These are phyloP conservation scores for Lithohypha guttulata DNA, from an alignment of 2,329 filamentous ascomycete species.

Conservation along the genomic window DNA sequence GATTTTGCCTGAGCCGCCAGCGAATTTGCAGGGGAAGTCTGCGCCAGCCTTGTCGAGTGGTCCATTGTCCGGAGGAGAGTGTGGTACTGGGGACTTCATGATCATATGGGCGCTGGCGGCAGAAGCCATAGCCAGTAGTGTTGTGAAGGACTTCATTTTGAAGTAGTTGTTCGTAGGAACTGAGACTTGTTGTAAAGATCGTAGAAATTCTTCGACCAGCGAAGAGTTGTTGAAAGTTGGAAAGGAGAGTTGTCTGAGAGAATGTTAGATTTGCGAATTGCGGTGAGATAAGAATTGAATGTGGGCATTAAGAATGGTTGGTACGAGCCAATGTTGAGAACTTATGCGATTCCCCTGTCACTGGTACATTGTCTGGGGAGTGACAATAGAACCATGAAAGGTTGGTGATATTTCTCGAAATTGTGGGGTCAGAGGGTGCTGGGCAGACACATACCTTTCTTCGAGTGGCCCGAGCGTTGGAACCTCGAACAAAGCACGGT, in stretches of 20 bases:
- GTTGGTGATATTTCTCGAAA: background rate
- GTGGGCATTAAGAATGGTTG: too few species aligned
- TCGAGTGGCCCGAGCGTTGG: background rate
- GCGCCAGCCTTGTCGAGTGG: constrained; percentile 52
- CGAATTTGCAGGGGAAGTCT: constrained; percentile 78
- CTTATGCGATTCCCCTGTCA: too few species aligned
- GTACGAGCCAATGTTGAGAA: too few species aligned
- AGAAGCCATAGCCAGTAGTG: constrained; percentile 44
- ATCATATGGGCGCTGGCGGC: constrained; percentile 63
- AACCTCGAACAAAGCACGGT: constrained; percentile 2
- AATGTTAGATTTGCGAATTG: background rate
- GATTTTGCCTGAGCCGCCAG: constrained; percentile 33
- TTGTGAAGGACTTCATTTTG: constrained; percentile 26
- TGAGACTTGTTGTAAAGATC: constrained; percentile 4
- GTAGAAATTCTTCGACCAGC: constrained; percentile 8
- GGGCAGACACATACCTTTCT: constrained; percentile 2
- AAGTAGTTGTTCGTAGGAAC: constrained; percentile 4
- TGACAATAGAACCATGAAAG: background rate
- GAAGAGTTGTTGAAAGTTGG: constrained; percentile 7
- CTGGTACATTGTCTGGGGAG: background rate
- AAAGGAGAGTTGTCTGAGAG: constrained; percentile 8
- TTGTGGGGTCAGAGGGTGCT: background rate
- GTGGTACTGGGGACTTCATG: constrained; percentile 60
- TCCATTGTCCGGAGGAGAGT: constrained; percentile 46
- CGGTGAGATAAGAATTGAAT: background rate